Conservation (phyloP, 805 yeast species). For the Cyberlindnera saturnus region DNA sequence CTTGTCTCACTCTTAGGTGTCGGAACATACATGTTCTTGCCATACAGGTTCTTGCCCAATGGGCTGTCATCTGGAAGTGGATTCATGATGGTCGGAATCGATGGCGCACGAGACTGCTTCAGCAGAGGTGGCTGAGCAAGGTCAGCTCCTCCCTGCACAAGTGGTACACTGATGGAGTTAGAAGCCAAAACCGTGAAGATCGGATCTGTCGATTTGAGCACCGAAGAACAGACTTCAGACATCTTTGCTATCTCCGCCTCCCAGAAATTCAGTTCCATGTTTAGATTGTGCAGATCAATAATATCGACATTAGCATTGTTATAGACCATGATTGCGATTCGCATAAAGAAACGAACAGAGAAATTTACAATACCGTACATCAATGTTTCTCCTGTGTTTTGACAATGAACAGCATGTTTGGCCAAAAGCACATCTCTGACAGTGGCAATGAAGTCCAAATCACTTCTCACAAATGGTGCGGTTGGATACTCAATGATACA, state of each 20-base stretch:
- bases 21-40: no score
- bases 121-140: no score
- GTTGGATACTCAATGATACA: slow-evolving; percentile 19
- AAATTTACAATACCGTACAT: slow-evolving; percentile 8
- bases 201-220: not conserved
- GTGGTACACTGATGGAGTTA: no score
- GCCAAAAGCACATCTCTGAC: slow-evolving; percentile 4
- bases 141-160: no score
- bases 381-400: not conserved
- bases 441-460: slow-evolving; percentile 4
- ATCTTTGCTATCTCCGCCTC: slow-evolving; percentile 1
- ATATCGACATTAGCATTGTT: slow-evolving; percentile 8
- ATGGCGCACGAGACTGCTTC: no score
- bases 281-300: slow-evolving; percentile 2
- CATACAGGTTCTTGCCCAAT: no score
- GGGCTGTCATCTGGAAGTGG: no score
- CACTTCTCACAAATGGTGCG: slow-evolving; percentile 6
- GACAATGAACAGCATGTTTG: not conserved
- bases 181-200: no score
- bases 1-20: no score
- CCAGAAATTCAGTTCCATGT: slow-evolving; percentile 6
- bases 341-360: slow-evolving; percentile 15
- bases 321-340: slow-evolving; percentile 15
- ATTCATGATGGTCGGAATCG: no score
- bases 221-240: not conserved